Evolutionary conservation across 345 rosid genomes (phyloP), one percentile per base, ranked within the genome.

Genomic region (Raphanus raphanistrum): DNA sequence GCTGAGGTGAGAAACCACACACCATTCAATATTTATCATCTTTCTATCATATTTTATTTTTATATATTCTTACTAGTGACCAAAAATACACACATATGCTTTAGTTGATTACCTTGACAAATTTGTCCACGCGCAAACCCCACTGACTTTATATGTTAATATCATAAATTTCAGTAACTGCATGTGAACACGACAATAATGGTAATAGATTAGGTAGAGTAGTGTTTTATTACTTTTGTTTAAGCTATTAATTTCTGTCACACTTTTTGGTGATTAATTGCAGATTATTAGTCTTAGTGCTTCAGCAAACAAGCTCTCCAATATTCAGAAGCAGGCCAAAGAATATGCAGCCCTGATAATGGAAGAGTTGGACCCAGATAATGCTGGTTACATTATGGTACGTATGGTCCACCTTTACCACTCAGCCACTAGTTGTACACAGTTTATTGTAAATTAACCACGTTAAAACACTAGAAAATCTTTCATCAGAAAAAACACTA

Each of bases 341-440:
- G 98, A 93, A 54, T 91, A 91, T 78, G 92, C 98, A 2, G 97
- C 97, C 0, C 70, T 89, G 52, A 91, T 90, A 69, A 90, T 93
- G 97, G 98, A 93, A 86, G 94, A 90, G 72, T 58, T 92, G 71
- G 98, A 92, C 84, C 96, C 90, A 2, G 93, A 90, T 8, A 87
- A 89, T 62, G 79, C 64, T 77, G 98, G 97, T 15, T 91, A 85
- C 86, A 93, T 93, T 70, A 85, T 89, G 97, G 94, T 90, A 85
- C 33, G 68, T 72, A 25, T 74, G 61, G 58, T 54, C 75, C 78
- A 61, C 35, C 62, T 68, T 32, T 16, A 57, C 73, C 55, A 65
- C 76, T 45, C 41, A 38, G 11, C 45, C 48, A 57, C 81, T 63
- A 54, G 28, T 62, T 38, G 6, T 63, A 28, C 43, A 45, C 31